Base-by-base conservation (phyloP, 1,139 yeast genomes). In the Protomyces lactucae-debilis region DNA sequence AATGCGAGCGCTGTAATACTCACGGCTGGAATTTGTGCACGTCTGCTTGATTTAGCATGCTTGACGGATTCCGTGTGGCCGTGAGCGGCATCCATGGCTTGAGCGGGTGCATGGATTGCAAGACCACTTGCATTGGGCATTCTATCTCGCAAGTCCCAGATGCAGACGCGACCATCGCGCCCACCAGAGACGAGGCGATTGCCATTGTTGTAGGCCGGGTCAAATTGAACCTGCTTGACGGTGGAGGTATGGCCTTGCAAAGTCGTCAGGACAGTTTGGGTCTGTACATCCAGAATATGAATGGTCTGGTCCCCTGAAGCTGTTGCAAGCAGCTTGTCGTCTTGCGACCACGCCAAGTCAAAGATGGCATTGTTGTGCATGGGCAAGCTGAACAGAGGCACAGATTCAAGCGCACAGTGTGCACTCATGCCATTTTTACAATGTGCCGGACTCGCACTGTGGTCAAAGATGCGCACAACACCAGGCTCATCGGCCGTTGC, bases 281-380 rank as follows among this genome's bases (percentile, higher is more conserved):
- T 56, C 16, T 52, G 54, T 3, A 61, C 60, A 39, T 65, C 67
- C 18, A 65, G 40, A 3, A 65, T 28, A 18, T 51, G 39, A 0
- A 55, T 45, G 10, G 57, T 60, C 21, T 56, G 63, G 18, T 56
- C 65, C 3, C 67, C 65, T 9, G 63, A 32, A 12, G 65, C 64
- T 9, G 67, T 65, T 32, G 64, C 60, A 9, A 65, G 52, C 46
- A 56, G 52, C 37, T 35, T 37, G 40, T 65, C 65, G 35, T 65
- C 67, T 4, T 32, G 25, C 14, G 65, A 61, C 61, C 64, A 65
- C 21, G 45, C 52, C 10, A 65, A 23, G n/a, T 37, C 56, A 36
- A 65, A 65, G 16, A 65, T 53, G 40, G 65, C 65, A 40, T 65
- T 65, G 3, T 57, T 40, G 37, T 65, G 67, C 10, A 55, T 54